Evolutionary conservation across 768 basidiomycete genomes (phyloP).

Genomic region (Trametes cinnabarina): DNA sequence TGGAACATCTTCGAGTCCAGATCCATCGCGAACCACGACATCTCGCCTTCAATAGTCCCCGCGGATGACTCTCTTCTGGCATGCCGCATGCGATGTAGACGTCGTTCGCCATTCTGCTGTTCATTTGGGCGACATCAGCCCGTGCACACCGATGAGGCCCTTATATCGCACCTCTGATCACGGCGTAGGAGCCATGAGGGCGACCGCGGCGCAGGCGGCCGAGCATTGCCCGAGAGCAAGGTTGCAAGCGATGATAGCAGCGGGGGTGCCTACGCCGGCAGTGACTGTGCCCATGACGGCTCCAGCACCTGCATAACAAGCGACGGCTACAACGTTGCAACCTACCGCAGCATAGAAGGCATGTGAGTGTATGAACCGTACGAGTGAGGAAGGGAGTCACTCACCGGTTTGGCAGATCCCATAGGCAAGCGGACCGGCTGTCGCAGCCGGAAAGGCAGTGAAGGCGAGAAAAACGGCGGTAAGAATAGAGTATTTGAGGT

Average conservation of each 20-base stretch:
- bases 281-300: constrained; percentile 43
- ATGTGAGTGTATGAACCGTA: constrained; percentile 25
- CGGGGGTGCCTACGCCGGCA: constrained; percentile 37
- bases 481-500: not conserved
- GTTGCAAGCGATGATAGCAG: constrained; percentile 43
- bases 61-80: too few relatives aligned
- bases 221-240: constrained; percentile 42
- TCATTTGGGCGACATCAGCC: not conserved
- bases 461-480: not conserved
- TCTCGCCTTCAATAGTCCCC: too few relatives aligned
- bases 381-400: constrained; percentile 21
- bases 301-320: constrained; percentile 45
- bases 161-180: constrained; percentile 2
- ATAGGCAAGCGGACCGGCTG: constrained; percentile 39
- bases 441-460: not conserved
- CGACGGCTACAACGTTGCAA: constrained; percentile 39
- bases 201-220: constrained; percentile 38
- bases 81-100: not conserved
- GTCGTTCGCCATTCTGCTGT: not conserved
- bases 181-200: constrained; percentile 37
- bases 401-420: constrained; percentile 44
- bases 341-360: constrained; percentile 17
- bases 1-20: too few relatives aligned
- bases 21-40: too few relatives aligned
- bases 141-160: not conserved